Base-by-base conservation (phyloP, 2,329 filamentous ascomycete species). In the Hymenoscyphus albidus region DNA sequence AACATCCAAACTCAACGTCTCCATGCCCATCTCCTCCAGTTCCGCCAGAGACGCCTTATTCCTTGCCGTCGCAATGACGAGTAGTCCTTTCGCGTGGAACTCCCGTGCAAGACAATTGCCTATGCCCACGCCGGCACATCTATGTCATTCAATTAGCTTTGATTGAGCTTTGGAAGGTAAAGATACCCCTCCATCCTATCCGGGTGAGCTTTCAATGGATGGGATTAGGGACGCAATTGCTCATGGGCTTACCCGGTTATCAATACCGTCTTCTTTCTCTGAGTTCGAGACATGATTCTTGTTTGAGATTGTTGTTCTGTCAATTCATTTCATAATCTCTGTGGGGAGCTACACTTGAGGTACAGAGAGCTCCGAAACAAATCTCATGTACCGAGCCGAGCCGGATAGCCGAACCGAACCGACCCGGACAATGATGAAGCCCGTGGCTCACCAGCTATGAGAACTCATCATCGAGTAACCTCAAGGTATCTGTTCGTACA, bases 1-100 rank as follows among this genome's bases (percentile, higher is more conserved):
- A 4, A 82, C 79, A 64, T 82, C 80, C 1, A 82, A 72, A 3
- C 69, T 58, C 13, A 82, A 64, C 1, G 77, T 77, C 38, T 76
- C 74, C 58, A 82, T 67, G 10, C 71, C 78, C 18, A 71, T 27
- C 1, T 63, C 65, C 13, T 65, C 61, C 0, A 74, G 62, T 27
- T 76, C 71, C 2, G 68, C 48, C 14, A 78, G 69, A 60, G 77
- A 78, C 42, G 71, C 66, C 1, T 72, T 70, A 59, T 73, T 75
- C 16, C 79, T 74, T 4, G 77, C 76, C 0, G 80, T 78, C 0
- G 79, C 79, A 62, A 79, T 77, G 35, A 81, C 79, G 10, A 73
- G 72, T 27, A 76, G 70, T 1, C 78, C 79, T 35, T 63, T 59
- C 38, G 68, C 62, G 65, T 78, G 76, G 64, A 80, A 78, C 51